Evolutionary conservation across 768 basidiomycete genomes (phyloP), one percentile per base, ranked within the genome.

Genomic region (Hygrocybe punicea): DNA sequence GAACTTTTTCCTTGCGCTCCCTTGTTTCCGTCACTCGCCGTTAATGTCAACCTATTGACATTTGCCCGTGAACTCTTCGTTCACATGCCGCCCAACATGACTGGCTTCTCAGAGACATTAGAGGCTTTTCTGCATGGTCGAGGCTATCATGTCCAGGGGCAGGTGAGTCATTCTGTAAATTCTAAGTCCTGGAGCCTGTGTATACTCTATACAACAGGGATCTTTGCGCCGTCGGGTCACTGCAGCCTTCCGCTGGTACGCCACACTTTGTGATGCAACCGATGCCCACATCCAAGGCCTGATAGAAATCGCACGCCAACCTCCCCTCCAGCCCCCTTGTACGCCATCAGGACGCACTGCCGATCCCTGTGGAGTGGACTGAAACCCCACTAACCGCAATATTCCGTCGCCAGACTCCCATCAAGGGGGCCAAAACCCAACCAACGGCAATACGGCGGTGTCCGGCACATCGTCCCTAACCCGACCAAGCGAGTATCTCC

Each of bases 1-100:
- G 68, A 65, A 1, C 58, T 65, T 17, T 71, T 73, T 51, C 64
- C 72, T 14, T 68, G 64, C 37, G 58, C 69, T 6, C 73, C 73
- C 0, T 16, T 64, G 3, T 53, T 45, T 0, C 73, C 73, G 6
- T 64, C 66, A 9, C 57, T 75, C 3, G 73, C 69, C 11, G 66
- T 75, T 1, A 68, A 73, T 51, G 29, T 74, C 16, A 58, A 57
- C 35, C 59, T 73, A 25, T 53, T 74, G 9, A 62, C 68, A 33
- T 71, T 74, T 53, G 66, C 67, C 0, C 23, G 44, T 33, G 37
- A 58, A 7, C 57, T 74, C 0, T 73, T 70, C 56, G 44, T 70
- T 24, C 55, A 48, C 19, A 55, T 65, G 6, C 56, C 68, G 9
- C 71, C 66, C 9, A 71, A 71, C 45, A 62, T 59, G 45, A 65